These are phyloP conservation scores for Auricularia cornea DNA, from an alignment of 768 basidiomycete genomes.

Conservation along the genomic window DNA sequence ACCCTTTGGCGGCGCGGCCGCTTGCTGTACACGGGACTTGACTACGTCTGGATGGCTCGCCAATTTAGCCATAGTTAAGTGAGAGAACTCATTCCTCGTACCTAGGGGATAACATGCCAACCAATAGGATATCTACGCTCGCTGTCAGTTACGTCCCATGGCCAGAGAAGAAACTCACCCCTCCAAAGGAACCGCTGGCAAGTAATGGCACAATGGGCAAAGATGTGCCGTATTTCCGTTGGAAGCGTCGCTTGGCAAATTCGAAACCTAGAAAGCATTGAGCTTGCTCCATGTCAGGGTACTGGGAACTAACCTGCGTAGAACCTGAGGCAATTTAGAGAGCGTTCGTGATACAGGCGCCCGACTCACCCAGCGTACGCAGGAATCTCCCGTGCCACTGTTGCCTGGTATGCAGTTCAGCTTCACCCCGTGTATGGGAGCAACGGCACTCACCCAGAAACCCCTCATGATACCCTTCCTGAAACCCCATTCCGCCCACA, in stretches of 20 bases:
- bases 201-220: constrained; percentile 81
- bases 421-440: too few relatives aligned
- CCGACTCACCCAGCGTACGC: constrained; percentile 79
- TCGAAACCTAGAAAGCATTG: constrained; percentile 61
- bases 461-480: constrained; percentile 89
- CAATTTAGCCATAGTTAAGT: neutral
- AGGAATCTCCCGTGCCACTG: constrained; percentile 88
- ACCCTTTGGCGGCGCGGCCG: constrained; percentile 61
- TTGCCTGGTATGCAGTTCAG: constrained; percentile 62
- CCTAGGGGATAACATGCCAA: constrained; percentile 85
- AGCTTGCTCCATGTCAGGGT: neutral
- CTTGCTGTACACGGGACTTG: constrained; percentile 84
- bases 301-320: constrained; percentile 42
- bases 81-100: constrained; percentile 16
- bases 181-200: constrained; percentile 75
- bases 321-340: constrained; percentile 38
- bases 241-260: constrained; percentile 74
- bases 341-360: neutral
- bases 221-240: constrained; percentile 49
- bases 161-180: constrained; percentile 38
- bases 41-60: constrained; percentile 59
- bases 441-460: constrained; percentile 64
- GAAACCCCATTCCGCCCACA: constrained; percentile 85
- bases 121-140: constrained; percentile 77
- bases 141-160: neutral